Conservation (phyloP, 2,329 filamentous ascomycete genomes). For the Aureobasidium sp. region DNA sequence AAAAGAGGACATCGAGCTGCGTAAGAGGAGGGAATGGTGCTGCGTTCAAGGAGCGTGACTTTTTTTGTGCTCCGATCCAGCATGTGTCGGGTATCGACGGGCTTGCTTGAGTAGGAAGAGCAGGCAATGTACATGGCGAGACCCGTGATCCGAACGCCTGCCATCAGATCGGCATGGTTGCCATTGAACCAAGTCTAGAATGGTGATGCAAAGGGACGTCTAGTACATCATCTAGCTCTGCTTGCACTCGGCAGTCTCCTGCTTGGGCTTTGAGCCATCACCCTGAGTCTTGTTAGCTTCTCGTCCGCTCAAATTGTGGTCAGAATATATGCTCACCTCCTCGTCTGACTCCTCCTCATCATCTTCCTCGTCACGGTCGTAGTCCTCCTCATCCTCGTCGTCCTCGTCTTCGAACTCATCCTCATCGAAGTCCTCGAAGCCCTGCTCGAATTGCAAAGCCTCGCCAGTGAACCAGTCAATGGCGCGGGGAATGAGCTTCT, state of each 20-base stretch:
- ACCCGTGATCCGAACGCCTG: slow-evolving; percentile 6
- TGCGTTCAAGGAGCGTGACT: slow-evolving; percentile 17
- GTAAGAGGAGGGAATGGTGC: slow-evolving; percentile 5
- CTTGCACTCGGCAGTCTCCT: slow-evolving; percentile 93
- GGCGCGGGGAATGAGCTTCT: slow-evolving; percentile 96
- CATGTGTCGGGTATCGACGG: neutral
- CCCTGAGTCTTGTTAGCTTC: slow-evolving; percentile 46
- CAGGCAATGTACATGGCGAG: slow-evolving; percentile 14
- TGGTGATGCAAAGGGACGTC: neutral
- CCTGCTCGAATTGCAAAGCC: slow-evolving; percentile 90
- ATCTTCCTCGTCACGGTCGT: slow-evolving; percentile 74
- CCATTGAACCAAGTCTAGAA: slow-evolving; percentile 4
- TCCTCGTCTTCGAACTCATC: slow-evolving; percentile 88
- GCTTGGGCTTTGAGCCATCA: slow-evolving; percentile 81
- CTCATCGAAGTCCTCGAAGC: slow-evolving; percentile 75
- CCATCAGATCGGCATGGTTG: slow-evolving; percentile 1
- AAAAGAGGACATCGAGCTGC: slow-evolving; percentile 7
- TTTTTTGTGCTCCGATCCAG: slow-evolving; percentile 2
- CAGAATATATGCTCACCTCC: slow-evolving; percentile 32
- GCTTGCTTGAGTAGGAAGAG: neutral
- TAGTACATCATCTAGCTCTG: slow-evolving; percentile 54
- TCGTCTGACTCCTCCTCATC: slow-evolving; percentile 48
- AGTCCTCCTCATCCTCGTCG: slow-evolving; percentile 80
- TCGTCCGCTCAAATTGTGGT: neutral
- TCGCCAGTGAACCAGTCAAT: slow-evolving; percentile 99